Conservation (phyloP, 345 rosid species). For the Ceriops zippeliana region DNA sequence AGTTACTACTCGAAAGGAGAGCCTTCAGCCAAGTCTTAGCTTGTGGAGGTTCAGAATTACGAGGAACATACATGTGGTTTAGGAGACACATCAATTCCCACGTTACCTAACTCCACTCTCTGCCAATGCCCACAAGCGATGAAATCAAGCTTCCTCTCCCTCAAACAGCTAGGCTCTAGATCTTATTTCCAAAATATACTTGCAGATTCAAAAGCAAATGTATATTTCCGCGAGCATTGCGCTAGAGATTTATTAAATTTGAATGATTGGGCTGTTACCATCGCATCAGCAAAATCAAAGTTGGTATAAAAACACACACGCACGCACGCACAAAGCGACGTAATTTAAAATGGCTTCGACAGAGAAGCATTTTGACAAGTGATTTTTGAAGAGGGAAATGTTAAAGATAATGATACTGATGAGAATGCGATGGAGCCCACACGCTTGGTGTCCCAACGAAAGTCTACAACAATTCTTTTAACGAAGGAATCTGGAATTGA, state of each 20-base stretch:
- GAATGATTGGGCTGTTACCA: too few relatives aligned
- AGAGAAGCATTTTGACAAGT: background rate
- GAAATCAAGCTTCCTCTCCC: background rate
- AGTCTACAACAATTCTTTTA: background rate
- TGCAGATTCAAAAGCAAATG: background rate
- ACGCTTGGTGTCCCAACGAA: background rate
- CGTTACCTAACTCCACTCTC: background rate
- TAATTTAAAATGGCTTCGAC: background rate
- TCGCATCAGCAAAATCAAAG: too few relatives aligned
- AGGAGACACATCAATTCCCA: constrained; percentile 3
- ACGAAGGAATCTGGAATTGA: constrained; percentile 3
- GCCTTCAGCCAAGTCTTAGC: background rate
- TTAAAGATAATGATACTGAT: background rate
- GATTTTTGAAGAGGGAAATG: too few relatives aligned
- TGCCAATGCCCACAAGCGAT: background rate
- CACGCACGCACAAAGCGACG: background rate
- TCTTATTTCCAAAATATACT: background rate
- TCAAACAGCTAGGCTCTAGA: background rate
- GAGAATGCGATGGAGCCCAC: constrained; percentile 1
- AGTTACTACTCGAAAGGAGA: background rate
- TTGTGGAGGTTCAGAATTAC: background rate
- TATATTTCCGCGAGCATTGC: too few relatives aligned
- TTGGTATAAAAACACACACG: too few relatives aligned
- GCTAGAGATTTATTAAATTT: too few relatives aligned
- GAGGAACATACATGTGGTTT: background rate